Percentiles rank a stretch among this genome's conserved stretches.
These are phyloP conservation scores for Arachnopeziza araneosa DNA, from an alignment of 2,329 filamentous ascomycete species.

Conservation along the genomic window DNA sequence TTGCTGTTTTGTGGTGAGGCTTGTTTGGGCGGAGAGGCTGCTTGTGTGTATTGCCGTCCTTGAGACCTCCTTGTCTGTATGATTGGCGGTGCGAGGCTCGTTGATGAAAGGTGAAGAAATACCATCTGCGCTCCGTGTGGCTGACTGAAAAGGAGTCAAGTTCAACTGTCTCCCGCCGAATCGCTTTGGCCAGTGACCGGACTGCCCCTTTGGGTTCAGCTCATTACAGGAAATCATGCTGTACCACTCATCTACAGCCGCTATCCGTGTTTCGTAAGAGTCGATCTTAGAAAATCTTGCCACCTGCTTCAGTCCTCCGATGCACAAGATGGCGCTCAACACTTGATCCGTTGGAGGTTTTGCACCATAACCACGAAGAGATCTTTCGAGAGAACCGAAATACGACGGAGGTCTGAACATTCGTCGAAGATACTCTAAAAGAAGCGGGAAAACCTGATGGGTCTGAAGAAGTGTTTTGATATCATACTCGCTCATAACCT, in stretches of 20 bases:
- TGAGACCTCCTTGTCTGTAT: not conserved
- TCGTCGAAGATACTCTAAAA: not conserved
- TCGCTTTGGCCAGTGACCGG: not conserved
- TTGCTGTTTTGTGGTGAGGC: no score
- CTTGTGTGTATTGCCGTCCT: not conserved
- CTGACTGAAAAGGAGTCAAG: not conserved
- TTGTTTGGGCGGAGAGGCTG: not conserved
- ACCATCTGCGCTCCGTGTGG: not conserved
- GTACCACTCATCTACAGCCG: not conserved
- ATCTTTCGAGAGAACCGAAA: conserved; percentile 1
- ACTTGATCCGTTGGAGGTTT: not conserved
- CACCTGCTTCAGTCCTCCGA: conserved; percentile 2
- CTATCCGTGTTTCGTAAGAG: not conserved
- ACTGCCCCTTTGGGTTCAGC: not conserved
- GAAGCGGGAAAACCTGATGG: conserved; percentile 2
- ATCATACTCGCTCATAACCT: conserved; percentile 4
- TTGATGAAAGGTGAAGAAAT: not conserved
- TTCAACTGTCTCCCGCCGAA: not conserved
- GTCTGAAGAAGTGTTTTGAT: conserved; percentile 2
- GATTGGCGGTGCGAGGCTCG: not conserved
- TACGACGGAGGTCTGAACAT: conserved; percentile 4
- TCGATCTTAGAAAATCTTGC: not conserved
- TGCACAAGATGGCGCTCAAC: not conserved
- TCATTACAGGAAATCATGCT: not conserved
- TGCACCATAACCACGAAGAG: not conserved